Base-by-base conservation (phyloP, 495 filamentous ascomycete species). In the Aspergillus leporis region DNA sequence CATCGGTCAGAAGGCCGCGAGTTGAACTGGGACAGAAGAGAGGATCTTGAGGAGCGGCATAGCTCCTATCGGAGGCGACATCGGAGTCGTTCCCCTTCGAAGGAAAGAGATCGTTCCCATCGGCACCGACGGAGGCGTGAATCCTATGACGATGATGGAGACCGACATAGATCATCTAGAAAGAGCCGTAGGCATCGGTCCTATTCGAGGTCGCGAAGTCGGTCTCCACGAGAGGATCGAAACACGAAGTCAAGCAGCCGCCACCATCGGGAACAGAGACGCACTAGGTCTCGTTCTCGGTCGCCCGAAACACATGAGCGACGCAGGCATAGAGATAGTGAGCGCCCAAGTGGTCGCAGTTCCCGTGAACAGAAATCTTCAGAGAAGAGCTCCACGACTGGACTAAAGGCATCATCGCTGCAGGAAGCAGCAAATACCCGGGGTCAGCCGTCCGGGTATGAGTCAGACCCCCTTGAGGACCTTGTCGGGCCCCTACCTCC, bases 401-500 rank as follows among this genome's bases (percentile, higher is more conserved):
- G 43, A 22, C 38, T 38, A 19, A 51, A 60, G 25, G 21, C 31
- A 46, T 4, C 41, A n/a, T 31, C 59, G 12, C 48, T 43, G 3
- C 43, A 18, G 49, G 23, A 50, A 6, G 40, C 31, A 30, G 16
- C 54, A 43, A 21, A 14, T 5, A 43, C 13, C 7, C 55, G 23
- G 10, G 31, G 58, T 51, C 57, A 57, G 56, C 60, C 1, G 28
- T 57, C 55, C 1, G 70, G 59, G 5, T 46, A 69, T 60, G 87
- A 90, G 31, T 92, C 91, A 0, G 91, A 96, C 66, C 88, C 91
- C 3, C 72, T 92, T 2, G 87, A 93, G 56, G 85, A 87, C 5
- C 76, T 96, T 28, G 84, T 97, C 46, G 94, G 94, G 2, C 93
- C 93, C 12, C 78, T 81, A 2, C 89, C 88, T n/a, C 80, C 85